Evolutionary conservation across 2,329 filamentous ascomycete genomes (phyloP).

Genomic region (Botryosphaeria agaves): DNA sequence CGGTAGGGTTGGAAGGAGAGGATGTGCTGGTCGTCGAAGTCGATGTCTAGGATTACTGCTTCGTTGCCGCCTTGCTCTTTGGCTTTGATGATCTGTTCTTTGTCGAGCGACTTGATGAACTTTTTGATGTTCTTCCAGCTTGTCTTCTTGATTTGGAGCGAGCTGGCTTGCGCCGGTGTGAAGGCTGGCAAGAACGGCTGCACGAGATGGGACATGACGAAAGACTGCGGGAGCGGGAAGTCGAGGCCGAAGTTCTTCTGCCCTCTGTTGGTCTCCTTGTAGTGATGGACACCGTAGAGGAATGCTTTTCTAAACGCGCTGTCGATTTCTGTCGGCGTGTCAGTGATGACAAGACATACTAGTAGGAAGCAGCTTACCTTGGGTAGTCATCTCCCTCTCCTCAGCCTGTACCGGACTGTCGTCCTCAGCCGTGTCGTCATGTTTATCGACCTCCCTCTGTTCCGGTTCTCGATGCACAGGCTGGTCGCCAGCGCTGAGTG

Average conservation of each 20-base stretch:
- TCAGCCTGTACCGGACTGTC: slow-evolving; percentile 21
- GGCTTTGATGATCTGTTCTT: slow-evolving; percentile 41
- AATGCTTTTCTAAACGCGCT: slow-evolving; percentile 47
- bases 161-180: slow-evolving; percentile 35
- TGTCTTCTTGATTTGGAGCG: slow-evolving; percentile 51
- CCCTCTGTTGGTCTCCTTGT: slow-evolving; percentile 36
- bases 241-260: slow-evolving; percentile 37
- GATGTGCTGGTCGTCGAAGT: slow-evolving; percentile 40
- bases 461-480: slow-evolving; percentile 8
- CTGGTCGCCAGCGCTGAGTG: slow-evolving; percentile 12
- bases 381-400: slow-evolving; percentile 36
- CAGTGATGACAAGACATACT: too few relatives aligned
- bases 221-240: slow-evolving; percentile 46
- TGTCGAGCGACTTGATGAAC: slow-evolving; percentile 51
- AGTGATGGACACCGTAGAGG: slow-evolving; percentile 42
- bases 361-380: slow-evolving; percentile 30
- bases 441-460: slow-evolving; percentile 5
- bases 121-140: slow-evolving; percentile 55
- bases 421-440: slow-evolving; percentile 13
- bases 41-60: slow-evolving; percentile 45
- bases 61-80: slow-evolving; percentile 49
- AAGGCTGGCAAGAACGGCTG: slow-evolving; percentile 48
- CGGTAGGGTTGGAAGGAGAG: slow-evolving; percentile 43
- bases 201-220: slow-evolving; percentile 44
- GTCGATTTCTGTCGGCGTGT: slow-evolving; percentile 51